Percentiles rank a stretch among this genome's conserved stretches.
Conservation (phyloP, 768 basidiomycete species). For the Mycena albidolilacea region DNA sequence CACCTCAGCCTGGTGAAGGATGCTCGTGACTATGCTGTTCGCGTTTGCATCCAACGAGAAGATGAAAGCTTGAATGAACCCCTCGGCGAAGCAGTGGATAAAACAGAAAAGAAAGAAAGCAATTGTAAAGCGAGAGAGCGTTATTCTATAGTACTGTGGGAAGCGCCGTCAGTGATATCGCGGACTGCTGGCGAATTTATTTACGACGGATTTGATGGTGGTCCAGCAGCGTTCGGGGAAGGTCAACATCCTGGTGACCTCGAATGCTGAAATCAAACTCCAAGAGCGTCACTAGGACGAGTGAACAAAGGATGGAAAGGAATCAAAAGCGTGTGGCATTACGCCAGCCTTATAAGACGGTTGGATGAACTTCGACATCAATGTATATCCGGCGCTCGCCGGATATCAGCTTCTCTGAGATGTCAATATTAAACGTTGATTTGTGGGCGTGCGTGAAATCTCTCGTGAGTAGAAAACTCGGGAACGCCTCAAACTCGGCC, state of each 20-base stretch:
- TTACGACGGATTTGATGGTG: slow-evolving; percentile 36
- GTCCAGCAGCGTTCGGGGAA: slow-evolving; percentile 36
- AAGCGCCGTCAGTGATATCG: neutral
- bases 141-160: slow-evolving; percentile 48
- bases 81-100: slow-evolving; percentile 50
- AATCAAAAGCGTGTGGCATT: neutral
- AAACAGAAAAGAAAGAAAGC: slow-evolving; percentile 51
- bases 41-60: slow-evolving; percentile 47
- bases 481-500: no score
- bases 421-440: no score
- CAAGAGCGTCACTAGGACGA: slow-evolving; percentile 37
- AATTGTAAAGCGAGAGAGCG: slow-evolving; percentile 48
- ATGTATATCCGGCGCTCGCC: neutral
- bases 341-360: neutral
- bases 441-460: no score
- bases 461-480: no score
- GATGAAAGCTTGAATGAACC: slow-evolving; percentile 48
- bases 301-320: slow-evolving; percentile 19
- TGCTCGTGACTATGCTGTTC: slow-evolving; percentile 37
- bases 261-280: slow-evolving; percentile 32
- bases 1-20: slow-evolving; percentile 46
- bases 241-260: slow-evolving; percentile 40
- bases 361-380: neutral
- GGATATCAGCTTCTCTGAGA: neutral
- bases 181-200: neutral